These are phyloP conservation scores for Phytophthora litchii DNA, from an alignment of 352 stramenopile species.

Conservation along the genomic window DNA sequence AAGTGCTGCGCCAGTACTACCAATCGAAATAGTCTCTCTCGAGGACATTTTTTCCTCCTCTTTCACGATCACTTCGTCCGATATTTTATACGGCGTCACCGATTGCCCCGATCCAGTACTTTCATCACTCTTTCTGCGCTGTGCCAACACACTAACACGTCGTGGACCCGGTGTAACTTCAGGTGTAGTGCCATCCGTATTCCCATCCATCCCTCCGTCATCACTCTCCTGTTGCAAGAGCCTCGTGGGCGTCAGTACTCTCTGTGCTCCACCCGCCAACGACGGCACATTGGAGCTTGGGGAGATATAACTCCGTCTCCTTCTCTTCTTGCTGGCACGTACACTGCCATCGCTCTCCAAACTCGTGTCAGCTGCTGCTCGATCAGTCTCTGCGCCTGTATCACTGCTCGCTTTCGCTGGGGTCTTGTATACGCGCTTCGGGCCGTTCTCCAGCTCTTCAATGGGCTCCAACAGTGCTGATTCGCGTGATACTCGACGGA, in stretches of 20 bases:
- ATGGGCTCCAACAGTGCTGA: slow-evolving; percentile 10
- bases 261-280: slow-evolving; percentile 59
- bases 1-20: slow-evolving; percentile 21
- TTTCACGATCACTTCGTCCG: neutral
- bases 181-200: slow-evolving; percentile 26
- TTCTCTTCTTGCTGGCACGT: slow-evolving; percentile 41
- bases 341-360: neutral
- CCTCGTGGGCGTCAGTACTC: slow-evolving; percentile 59
- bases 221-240: slow-evolving; percentile 29
- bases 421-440: slow-evolving; percentile 20
- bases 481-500: slow-evolving; percentile 9
- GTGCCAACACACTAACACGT: slow-evolving; percentile 31
- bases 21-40: slow-evolving; percentile 33
- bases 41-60: slow-evolving; percentile 11
- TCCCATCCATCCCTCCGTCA: slow-evolving; percentile 36
- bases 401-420: slow-evolving; percentile 21
- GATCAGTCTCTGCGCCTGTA: neutral
- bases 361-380: neutral
- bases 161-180: slow-evolving; percentile 24
- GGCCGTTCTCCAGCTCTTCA: slow-evolving; percentile 18
- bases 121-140: slow-evolving; percentile 18
- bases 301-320: slow-evolving; percentile 49
- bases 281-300: slow-evolving; percentile 50
- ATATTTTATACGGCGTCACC: slow-evolving; percentile 8
- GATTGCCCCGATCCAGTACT: slow-evolving; percentile 1